Conservation (phyloP, 805 yeast genomes). For the Wickerhamomyces ciferrii region DNA sequence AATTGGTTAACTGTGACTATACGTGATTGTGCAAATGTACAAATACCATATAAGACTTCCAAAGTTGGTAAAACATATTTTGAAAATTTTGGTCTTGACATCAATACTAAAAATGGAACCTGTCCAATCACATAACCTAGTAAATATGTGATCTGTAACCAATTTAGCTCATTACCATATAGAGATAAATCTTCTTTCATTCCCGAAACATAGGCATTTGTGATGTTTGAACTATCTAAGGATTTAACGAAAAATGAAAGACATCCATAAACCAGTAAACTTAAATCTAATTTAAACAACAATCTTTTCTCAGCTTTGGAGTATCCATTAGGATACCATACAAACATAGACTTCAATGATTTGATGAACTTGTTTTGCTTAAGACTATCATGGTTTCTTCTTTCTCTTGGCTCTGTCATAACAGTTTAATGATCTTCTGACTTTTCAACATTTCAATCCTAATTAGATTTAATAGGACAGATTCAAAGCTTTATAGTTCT, state of each 20-base stretch:
- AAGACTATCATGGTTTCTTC: no score
- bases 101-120: not conserved
- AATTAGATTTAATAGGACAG: no score
- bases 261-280: conserved; percentile 4
- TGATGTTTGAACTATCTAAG: conserved; percentile 50
- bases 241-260: conserved; percentile 32
- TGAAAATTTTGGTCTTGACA: not conserved
- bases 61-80: conserved; percentile 2
- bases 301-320: conserved; percentile 3
- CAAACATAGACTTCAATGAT: not conserved
- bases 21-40: conserved; percentile 46
- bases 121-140: conserved; percentile 16
- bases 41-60: conserved; percentile 29
- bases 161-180: conserved; percentile 33
- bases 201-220: conserved; percentile 56
- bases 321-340: conserved; percentile 9
- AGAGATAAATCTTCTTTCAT: conserved; percentile 46
- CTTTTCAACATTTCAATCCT: no score
- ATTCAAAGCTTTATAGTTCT: no score
- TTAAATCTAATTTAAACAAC: conserved; percentile 9
- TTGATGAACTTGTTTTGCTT: not conserved
- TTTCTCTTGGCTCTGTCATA: not conserved
- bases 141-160: conserved; percentile 16
- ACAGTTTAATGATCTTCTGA: no score
- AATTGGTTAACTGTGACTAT: conserved; percentile 40